Evolutionary conservation across 2,329 filamentous ascomycete species (phyloP).

Genomic region (Dactylellina cionopaga): DNA sequence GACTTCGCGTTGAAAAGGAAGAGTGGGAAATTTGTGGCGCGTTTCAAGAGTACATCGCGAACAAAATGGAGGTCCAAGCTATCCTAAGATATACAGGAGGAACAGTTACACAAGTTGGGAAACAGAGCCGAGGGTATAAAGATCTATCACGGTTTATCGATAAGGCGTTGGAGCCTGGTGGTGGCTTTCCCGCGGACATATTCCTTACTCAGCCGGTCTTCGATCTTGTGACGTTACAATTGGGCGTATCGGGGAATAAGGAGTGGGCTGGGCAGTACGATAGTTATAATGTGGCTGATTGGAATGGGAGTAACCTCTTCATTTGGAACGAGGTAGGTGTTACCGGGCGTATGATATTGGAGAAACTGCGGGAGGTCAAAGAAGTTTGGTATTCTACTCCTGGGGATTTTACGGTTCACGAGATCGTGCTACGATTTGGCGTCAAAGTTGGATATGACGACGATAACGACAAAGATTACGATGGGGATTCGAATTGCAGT

Average conservation of each 20-base stretch:
- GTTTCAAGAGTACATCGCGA: background rate
- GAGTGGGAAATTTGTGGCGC: background rate
- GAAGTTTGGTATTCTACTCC: background rate
- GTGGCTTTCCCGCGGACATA: background rate
- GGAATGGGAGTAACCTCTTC: background rate
- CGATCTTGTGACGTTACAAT: background rate
- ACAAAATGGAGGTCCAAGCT: background rate
- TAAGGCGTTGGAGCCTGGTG: background rate
- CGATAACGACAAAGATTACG: background rate
- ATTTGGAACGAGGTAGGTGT: background rate
- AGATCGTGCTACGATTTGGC: background rate
- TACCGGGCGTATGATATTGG: background rate
- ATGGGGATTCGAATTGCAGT: too few species aligned
- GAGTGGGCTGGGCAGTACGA: background rate
- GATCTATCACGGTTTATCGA: background rate
- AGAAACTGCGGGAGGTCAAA: background rate
- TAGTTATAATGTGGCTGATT: background rate
- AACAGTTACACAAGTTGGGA: too few species aligned
- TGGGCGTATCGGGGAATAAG: background rate
- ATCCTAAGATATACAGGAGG: too few species aligned
- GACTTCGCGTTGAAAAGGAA: background rate
- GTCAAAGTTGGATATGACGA: background rate
- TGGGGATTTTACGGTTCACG: background rate
- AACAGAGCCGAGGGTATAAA: background rate
- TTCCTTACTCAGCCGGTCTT: constrained; percentile 6